phyloP scores from a whole-genome alignment of 805 yeast species.

The Yarrowia hollandica region DNA sequence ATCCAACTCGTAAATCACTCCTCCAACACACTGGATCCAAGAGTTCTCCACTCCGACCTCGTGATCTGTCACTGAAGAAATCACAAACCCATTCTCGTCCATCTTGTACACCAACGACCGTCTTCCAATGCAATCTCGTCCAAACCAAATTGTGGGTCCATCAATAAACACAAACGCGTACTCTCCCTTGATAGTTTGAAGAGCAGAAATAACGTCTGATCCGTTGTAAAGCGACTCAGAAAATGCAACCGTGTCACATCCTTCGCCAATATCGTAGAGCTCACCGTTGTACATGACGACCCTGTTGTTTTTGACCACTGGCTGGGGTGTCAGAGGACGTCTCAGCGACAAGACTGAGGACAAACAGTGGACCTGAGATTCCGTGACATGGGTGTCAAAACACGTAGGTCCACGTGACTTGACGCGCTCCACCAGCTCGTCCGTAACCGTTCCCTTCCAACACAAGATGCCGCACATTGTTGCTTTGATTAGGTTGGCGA shows the following conservation, averaged over 20 bases:
- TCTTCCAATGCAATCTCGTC: slow-evolving; percentile 80
- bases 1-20: slow-evolving; percentile 12
- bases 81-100: slow-evolving; percentile 43
- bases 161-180: slow-evolving; percentile 64
- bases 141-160: slow-evolving; percentile 58
- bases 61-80: slow-evolving; percentile 49
- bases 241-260: slow-evolving; percentile 67
- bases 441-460: neutral
- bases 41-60: neutral
- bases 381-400: neutral
- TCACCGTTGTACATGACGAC: slow-evolving; percentile 89
- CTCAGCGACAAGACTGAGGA: slow-evolving; percentile 82
- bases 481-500: neutral
- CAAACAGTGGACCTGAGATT: neutral
- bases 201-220: slow-evolving; percentile 45
- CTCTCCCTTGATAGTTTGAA: slow-evolving; percentile 68
- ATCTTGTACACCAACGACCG: slow-evolving; percentile 62
- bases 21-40: slow-evolving; percentile 1
- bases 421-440: neutral
- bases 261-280: slow-evolving; percentile 54
- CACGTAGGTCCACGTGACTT: slow-evolving; percentile 17
- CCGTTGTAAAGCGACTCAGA: slow-evolving; percentile 42
- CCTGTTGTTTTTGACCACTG: slow-evolving; percentile 45
- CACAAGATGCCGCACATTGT: slow-evolving; percentile 19
- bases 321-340: slow-evolving; percentile 77